These are phyloP conservation scores for Carex cristatella DNA, from an alignment of 176 grass and related monocot genomes.

Conservation along the genomic window DNA sequence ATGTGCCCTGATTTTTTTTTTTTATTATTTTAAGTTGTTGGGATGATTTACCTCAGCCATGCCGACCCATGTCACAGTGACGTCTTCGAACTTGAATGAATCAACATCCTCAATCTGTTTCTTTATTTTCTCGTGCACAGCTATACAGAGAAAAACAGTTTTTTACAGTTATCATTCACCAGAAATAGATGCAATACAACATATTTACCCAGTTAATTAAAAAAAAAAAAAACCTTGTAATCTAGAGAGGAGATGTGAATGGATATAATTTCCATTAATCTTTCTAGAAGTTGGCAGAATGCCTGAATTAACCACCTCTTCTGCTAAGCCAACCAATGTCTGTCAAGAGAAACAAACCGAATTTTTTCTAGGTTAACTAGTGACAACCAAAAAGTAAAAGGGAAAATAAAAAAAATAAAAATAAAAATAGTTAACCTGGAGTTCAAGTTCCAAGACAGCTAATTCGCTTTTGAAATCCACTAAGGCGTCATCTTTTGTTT, in stretches of 20 bases:
- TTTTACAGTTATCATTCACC: not conserved
- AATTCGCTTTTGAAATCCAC: slow-evolving; percentile 80
- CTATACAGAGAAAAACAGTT: slow-evolving; percentile 29
- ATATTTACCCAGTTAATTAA: slow-evolving; percentile 11
- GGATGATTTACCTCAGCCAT: slow-evolving; percentile 85
- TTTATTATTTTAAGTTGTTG: not conserved
- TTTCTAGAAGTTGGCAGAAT: slow-evolving; percentile 57
- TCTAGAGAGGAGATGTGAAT: slow-evolving; percentile 81
- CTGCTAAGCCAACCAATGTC: slow-evolving; percentile 82
- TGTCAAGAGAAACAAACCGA: slow-evolving; percentile 42
- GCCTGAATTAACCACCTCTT: slow-evolving; percentile 80
- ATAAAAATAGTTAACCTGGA: slow-evolving; percentile 50
- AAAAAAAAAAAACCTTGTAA: slow-evolving; percentile 62
- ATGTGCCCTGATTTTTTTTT: not conserved
- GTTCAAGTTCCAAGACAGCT: slow-evolving; percentile 87
- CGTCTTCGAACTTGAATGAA: slow-evolving; percentile 52
- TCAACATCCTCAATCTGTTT: slow-evolving; percentile 65
- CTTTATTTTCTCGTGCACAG: slow-evolving; percentile 58
- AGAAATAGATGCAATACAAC: not conserved
- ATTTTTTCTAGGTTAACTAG: not conserved
- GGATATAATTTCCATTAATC: slow-evolving; percentile 92
- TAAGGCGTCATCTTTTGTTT: slow-evolving; percentile 60
- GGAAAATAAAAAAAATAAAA: slow-evolving; percentile 12
- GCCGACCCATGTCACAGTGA: slow-evolving; percentile 61
- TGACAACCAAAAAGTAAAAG: not conserved